Evolutionary conservation across 2,329 filamentous ascomycete species (phyloP), one percentile per base, ranked within the genome.

Genomic region (Annulohypoxylon truncatum): DNA sequence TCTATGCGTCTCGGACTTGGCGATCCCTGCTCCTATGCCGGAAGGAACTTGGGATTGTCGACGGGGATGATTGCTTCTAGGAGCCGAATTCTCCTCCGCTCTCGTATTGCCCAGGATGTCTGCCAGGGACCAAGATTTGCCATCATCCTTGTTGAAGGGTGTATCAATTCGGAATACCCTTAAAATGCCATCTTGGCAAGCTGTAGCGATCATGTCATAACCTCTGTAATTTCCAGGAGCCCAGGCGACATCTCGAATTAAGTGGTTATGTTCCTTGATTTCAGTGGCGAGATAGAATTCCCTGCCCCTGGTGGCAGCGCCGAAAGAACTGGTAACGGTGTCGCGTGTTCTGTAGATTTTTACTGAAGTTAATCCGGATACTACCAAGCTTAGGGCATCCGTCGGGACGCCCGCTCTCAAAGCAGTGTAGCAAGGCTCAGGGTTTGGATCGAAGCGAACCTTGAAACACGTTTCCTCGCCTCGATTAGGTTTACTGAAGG

Each of bases 231-330:
- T 96, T 10, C 94, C 95, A 50, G 94, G 92, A 0, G 95, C 93
- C 96, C 96, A 99, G 1, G 93, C 90, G 1, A 97, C 87, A 77
- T 97, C 94, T 50, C 95, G 86, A 5, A 97, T 92, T 38, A 98
- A 84, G 0, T 90, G 89, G 6, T 87, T 85, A 72, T 97, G 92
- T 1, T 89, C 89, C 28, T 84, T 83, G 13, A 98, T 82, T 75
- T 94, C 91, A 18, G 90, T 89, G 0, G 94, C 94, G 6, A 92
- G 87, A 77, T 97, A 97, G 76, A 98, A 96, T 64, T 93, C 91
- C 66, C 92, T 92, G 82, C 76, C 88, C 80, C 80, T 89, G 82
- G 78, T 82, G 13, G 79, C 79, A 38, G 83, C 83, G 59, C 82
- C 88, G 67, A 84, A 84, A 53, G 80, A 83, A 38, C 80, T 79